Base-by-base conservation (phyloP, 495 filamentous ascomycete species). In the Penicillium pulvis region DNA sequence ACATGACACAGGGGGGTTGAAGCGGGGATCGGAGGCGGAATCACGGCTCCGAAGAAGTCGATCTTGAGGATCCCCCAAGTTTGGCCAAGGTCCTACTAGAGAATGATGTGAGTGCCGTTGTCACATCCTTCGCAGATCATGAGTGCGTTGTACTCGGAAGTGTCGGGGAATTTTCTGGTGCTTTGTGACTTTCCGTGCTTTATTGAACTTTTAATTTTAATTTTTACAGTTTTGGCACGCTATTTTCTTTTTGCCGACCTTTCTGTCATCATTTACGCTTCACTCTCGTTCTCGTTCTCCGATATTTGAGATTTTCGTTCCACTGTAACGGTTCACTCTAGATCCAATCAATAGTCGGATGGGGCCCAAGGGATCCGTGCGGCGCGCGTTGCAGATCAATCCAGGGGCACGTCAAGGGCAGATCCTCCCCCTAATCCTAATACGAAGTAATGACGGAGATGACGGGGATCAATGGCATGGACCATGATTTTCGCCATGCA, bases 261-360 rank as follows among this genome's bases (percentile, higher is more conserved):
- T 20, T 2, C 5, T 31, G 26, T 1, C 24, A 12, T 11, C 20
- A 1, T 31, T 36, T 26, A n/a, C 23, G 20, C 6, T 12, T 7
- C 6, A n/a, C 39, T 4, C 11, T 52, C 51, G 16, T n/a, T 10
- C 14, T 61, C 59, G 26, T 16, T 41, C 8, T 45, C 39, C 56
- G 50, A 67, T 67, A 73, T 76, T 74, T 71, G 71, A 65, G 68
- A 68, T 68, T 61, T 56, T 43, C n/a, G 57, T 64, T 48, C 63
- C 65, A 51, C 56, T 46, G 51, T 55, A 71, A 70, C 70, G 68
- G 66, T 65, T 60, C 60, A 60, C 62, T 20, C 51, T 60, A 70
- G 62, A 68, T 71, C 66, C 63, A 64, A 62, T 63, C 60, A 67
- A 68, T 70, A 67, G 67, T 70, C 59, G 46, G 54, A 66, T 61